A percentile compares a stretch with the other conserved stretches of the same genome.
Evolutionary conservation across 257 asterid genomes (phyloP).

Genomic region (Plantago elongata): DNA sequence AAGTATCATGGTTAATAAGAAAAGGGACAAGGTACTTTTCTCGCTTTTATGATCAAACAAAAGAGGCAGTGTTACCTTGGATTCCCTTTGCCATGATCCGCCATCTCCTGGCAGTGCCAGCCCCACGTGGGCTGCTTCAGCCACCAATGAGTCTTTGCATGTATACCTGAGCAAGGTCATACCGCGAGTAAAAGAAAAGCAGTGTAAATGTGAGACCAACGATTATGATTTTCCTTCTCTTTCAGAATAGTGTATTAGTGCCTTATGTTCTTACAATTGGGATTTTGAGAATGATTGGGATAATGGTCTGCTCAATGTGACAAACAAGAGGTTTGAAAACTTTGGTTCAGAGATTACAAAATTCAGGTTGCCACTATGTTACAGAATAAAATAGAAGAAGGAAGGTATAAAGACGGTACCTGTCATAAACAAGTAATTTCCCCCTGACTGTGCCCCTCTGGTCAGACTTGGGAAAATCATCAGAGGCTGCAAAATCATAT

Average conservation of each 20-base stretch:
- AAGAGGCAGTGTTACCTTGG: slow-evolving; percentile 35
- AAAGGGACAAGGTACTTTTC: neutral
- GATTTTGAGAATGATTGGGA: neutral
- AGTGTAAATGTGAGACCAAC: neutral
- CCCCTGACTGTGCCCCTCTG: slow-evolving; percentile 60
- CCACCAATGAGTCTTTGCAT: slow-evolving; percentile 31
- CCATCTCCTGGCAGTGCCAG: slow-evolving; percentile 57
- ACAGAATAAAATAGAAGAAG: neutral
- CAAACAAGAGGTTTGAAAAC: neutral
- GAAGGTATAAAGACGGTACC: slow-evolving; percentile 27
- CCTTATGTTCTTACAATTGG: slow-evolving; percentile 8
- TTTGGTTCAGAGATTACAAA: neutral
- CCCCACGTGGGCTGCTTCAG: slow-evolving; percentile 55
- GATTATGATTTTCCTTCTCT: slow-evolving; percentile 7
- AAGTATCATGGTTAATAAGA: neutral
- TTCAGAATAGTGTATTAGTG: slow-evolving; percentile 1
- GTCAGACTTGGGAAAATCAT: slow-evolving; percentile 43
- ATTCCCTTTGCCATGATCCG: slow-evolving; percentile 79
- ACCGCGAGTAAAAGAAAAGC: slow-evolving; percentile 2
- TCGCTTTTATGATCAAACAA: neutral
- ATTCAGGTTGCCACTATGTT: neutral
- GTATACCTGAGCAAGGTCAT: slow-evolving; percentile 29
- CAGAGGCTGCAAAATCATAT: slow-evolving; percentile 50
- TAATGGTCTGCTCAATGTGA: slow-evolving; percentile 4
- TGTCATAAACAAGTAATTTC: slow-evolving; percentile 45